Conservation (phyloP, 371 early-diverging fungal species). For the Mucor plumbeus region DNA sequence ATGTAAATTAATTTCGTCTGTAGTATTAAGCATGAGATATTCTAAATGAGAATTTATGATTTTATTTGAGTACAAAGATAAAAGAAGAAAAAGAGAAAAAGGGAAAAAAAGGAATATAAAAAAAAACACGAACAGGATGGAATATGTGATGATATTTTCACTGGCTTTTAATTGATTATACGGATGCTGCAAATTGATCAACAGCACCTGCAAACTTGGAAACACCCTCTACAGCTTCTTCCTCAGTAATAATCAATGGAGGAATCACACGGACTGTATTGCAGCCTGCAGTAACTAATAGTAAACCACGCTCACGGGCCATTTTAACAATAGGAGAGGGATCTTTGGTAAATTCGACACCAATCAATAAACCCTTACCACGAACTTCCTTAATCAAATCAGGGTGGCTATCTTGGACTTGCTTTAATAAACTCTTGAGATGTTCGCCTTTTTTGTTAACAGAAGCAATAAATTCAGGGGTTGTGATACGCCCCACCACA, state of each 20-base stretch:
- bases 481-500: slow-evolving; percentile 73
- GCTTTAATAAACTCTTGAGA: slow-evolving; percentile 54
- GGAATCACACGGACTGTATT: slow-evolving; percentile 93
- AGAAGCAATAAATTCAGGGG: slow-evolving; percentile 70
- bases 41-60: background rate
- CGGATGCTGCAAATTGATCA: slow-evolving; percentile 43
- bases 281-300: slow-evolving; percentile 87
- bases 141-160: background rate
- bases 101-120: slow-evolving; percentile 3
- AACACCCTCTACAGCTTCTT: slow-evolving; percentile 72
- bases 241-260: slow-evolving; percentile 73
- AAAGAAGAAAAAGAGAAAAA: background rate
- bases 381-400: slow-evolving; percentile 77
- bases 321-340: slow-evolving; percentile 74
- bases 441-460: slow-evolving; percentile 67
- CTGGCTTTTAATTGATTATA: slow-evolving; percentile 4
- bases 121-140: slow-evolving; percentile 5
- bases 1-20: slow-evolving; percentile 42
- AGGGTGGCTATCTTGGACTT: slow-evolving; percentile 54
- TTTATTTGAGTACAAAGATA: too few species aligned
- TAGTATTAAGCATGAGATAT: slow-evolving; percentile 17
- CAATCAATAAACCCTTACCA: slow-evolving; percentile 85
- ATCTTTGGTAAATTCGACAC: slow-evolving; percentile 71
- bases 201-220: slow-evolving; percentile 69
- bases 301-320: slow-evolving; percentile 81